Evolutionary conservation across 305 asterid species (phyloP).

Genomic region (Fraxinus nigra): DNA sequence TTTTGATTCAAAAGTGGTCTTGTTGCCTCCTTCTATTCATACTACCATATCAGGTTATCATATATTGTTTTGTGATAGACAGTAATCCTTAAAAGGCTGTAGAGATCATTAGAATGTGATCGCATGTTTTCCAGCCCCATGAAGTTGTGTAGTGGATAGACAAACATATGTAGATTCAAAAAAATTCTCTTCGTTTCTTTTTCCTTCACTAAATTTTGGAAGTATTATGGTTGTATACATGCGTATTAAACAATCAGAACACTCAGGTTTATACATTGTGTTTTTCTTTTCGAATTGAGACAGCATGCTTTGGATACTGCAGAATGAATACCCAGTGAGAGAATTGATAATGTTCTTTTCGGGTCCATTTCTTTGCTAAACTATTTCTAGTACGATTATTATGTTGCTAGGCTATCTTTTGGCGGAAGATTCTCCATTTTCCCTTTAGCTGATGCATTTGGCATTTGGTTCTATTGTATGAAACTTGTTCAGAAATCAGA

Average conservation of each 20-base stretch:
- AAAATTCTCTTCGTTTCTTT: background rate
- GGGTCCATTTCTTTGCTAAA: background rate
- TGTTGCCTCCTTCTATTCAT: background rate
- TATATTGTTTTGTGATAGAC: background rate
- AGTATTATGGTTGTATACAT: background rate
- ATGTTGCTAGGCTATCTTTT: background rate
- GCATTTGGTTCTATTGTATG: background rate
- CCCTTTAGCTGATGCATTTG: background rate
- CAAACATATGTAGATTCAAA: background rate
- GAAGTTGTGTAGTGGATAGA: background rate
- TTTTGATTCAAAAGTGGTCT: background rate
- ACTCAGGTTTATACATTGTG: background rate
- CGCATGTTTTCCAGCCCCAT: background rate
- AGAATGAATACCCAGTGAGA: background rate
- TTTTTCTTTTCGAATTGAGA: background rate
- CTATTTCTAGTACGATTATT: background rate
- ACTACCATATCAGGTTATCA: background rate
- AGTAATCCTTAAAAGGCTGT: background rate
- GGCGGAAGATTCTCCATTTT: background rate
- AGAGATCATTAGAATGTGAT: background rate
- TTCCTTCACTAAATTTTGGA: background rate
- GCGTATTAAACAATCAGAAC: background rate
- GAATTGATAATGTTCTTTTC: background rate
- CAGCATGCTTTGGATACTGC: background rate
- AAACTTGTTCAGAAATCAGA: background rate